Percentiles rank a stretch among this genome's conserved stretches.
phyloP scores from a whole-genome alignment of 2,329 filamentous ascomycete species.

The Fusarium bulbicola region DNA sequence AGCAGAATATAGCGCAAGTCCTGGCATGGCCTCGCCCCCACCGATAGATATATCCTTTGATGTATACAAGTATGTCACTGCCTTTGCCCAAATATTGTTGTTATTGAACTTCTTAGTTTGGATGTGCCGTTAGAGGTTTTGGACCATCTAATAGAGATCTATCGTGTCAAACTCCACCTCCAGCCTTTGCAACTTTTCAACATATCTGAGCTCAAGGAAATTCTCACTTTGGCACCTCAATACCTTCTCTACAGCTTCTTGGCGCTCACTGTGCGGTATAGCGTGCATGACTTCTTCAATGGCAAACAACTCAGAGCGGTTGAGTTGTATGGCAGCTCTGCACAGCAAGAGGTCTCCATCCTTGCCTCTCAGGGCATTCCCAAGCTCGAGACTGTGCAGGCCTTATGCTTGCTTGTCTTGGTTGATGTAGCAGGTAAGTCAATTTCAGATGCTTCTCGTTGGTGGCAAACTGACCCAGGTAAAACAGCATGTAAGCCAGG shows the following conservation, averaged over 20 bases:
- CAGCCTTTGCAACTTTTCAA: slow-evolving; percentile 7
- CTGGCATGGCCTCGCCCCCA: not conserved
- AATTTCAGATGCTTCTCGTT: fast-evolving
- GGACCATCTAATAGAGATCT: slow-evolving; percentile 5
- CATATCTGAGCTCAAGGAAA: not conserved
- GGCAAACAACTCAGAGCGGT: not conserved
- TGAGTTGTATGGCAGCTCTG: not conserved
- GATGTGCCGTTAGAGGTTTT: not conserved
- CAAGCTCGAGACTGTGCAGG: not conserved
- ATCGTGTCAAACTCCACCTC: not conserved
- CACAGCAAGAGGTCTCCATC: not conserved
- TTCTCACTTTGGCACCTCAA: not conserved
- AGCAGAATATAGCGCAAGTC: not conserved
- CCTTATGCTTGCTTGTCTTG: not conserved
- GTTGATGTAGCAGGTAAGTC: not conserved
- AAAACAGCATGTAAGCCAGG: slow-evolving; percentile 2
- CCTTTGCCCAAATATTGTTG: fast-evolving
- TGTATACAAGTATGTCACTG: not conserved
- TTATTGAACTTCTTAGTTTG: not conserved
- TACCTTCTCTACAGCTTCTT: slow-evolving; percentile 5
- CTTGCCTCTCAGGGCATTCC: slow-evolving; percentile 2
- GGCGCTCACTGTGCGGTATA: not conserved
- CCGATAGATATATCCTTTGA: not conserved
- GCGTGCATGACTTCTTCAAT: not conserved
- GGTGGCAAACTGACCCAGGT: fast-evolving